Evolutionary conservation across 306 rosid species (phyloP).

Genomic region (Gastrolobium bilobum): DNA sequence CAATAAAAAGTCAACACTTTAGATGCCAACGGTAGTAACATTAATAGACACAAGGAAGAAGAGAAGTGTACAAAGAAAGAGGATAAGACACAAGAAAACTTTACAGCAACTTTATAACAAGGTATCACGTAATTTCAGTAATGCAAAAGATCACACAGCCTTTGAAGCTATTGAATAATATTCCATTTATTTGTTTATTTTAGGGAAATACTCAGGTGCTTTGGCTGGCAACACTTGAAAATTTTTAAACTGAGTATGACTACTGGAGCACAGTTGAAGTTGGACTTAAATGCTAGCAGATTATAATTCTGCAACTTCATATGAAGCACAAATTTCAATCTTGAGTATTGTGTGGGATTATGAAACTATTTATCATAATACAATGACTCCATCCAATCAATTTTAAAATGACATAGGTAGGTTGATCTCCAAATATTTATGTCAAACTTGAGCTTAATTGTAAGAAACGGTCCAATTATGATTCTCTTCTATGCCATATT

Average conservation of each 20-base stretch:
- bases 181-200: conserved; percentile 11
- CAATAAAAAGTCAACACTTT: conserved; percentile 9
- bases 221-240: neutral
- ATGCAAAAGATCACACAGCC: neutral
- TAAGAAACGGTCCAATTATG: too few species aligned
- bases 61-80: conserved; percentile 13
- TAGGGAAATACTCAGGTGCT: neutral
- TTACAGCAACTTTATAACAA: neutral
- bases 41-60: conserved; percentile 15
- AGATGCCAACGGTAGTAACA: conserved; percentile 15
- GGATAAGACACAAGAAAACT: conserved; percentile 31
- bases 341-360: neutral
- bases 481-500: too few species aligned
- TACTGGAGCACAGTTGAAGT: neutral
- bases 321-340: conserved; percentile 1
- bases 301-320: neutral
- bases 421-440: too few species aligned
- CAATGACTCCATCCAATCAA: neutral
- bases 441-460: too few species aligned
- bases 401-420: neutral
- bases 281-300: neutral
- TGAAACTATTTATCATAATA: neutral
- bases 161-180: conserved; percentile 37
- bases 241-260: neutral
- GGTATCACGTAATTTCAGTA: neutral